These are phyloP conservation scores for Populus davidiana DNA, from an alignment of 345 rosid genomes.

Conservation along the genomic window DNA sequence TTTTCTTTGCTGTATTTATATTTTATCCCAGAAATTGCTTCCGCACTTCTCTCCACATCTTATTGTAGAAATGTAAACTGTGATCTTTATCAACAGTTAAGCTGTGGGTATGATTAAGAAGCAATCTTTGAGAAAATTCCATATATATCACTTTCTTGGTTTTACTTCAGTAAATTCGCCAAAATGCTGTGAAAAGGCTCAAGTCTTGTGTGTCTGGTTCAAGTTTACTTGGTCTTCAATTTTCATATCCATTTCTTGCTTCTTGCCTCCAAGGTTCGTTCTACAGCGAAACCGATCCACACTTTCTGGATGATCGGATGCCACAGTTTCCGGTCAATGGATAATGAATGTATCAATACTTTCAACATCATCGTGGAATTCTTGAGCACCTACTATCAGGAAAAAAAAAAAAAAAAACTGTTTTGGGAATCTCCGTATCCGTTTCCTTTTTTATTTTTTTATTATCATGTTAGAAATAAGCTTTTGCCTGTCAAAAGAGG, in stretches of 20 bases:
- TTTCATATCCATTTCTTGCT: neutral
- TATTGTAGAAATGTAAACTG: neutral
- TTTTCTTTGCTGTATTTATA: constrained; percentile 8
- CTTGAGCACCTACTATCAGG: too few relatives aligned
- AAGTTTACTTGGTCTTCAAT: neutral
- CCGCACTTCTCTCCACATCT: neutral
- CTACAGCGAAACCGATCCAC: neutral
- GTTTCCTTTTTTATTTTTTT: too few relatives aligned
- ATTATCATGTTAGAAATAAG: neutral
- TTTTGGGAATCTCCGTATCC: too few relatives aligned
- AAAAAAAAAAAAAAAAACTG: too few relatives aligned
- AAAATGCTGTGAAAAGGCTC: neutral
- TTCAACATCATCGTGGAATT: neutral
- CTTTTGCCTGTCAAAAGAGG: too few relatives aligned
- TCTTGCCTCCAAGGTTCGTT: neutral
- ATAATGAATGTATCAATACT: too few relatives aligned
- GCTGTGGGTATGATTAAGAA: neutral
- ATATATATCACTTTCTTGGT: neutral
- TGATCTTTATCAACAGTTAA: neutral
- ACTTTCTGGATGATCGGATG: neutral
- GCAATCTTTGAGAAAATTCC: neutral
- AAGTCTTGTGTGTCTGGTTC: neutral
- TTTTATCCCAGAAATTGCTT: neutral
- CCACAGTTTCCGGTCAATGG: neutral
- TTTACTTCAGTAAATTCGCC: neutral